Evolutionary conservation across 1,139 yeast species (phyloP).

Genomic region (Scheffersomyces quercinus): DNA sequence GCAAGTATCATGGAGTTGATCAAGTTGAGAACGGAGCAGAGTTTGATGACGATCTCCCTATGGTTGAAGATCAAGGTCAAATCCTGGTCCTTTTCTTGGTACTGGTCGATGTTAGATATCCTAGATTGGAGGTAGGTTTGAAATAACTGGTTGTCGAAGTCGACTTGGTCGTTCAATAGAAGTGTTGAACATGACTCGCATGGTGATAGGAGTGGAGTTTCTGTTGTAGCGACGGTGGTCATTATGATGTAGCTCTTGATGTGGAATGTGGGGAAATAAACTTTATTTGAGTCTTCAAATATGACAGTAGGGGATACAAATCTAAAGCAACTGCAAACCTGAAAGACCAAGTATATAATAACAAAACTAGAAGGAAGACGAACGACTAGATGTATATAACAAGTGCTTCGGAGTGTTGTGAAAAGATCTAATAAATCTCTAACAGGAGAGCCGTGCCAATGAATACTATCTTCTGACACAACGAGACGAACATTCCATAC

Average conservation of each 20-base stretch:
- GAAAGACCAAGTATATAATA: neutral
- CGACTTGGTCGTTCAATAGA: constrained; percentile 2
- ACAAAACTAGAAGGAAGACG: no score
- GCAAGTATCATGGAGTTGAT: constrained; percentile 9
- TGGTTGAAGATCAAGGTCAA: constrained; percentile 11
- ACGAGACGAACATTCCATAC: no score
- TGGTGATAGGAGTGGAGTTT: constrained; percentile 7
- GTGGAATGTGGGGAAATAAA: neutral
- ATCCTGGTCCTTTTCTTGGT: constrained; percentile 7
- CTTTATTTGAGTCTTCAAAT: neutral
- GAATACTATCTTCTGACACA: no score
- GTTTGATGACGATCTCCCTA: constrained; percentile 8
- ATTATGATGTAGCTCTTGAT: neutral
- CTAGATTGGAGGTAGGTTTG: constrained; percentile 12
- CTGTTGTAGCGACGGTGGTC: no score
- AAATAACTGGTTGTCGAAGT: constrained; percentile 11
- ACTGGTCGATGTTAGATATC: constrained; percentile 1
- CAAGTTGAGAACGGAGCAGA: constrained; percentile 13
- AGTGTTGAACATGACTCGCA: constrained; percentile 14
- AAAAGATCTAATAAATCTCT: no score
- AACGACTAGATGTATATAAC: no score
- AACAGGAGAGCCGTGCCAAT: no score
- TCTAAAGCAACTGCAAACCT: neutral
- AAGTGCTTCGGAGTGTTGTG: no score
- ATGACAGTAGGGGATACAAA: constrained; percentile 1